Evolutionary conservation across 306 rosid genomes (phyloP), one percentile per base, ranked within the genome.

Genomic region (Leucaena leucocephala): DNA sequence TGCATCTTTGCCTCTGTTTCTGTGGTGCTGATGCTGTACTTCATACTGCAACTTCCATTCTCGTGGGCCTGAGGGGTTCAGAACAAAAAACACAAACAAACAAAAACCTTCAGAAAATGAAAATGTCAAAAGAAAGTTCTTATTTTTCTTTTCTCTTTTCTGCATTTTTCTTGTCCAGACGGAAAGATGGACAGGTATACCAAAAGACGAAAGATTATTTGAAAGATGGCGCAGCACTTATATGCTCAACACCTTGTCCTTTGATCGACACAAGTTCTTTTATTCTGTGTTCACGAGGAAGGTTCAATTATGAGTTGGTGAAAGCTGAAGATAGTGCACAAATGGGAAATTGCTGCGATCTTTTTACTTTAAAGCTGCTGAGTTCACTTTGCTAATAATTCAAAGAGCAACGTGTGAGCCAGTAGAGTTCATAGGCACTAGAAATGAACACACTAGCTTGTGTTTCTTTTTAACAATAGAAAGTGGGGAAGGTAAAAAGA

Each of bases 1-100:
- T 90, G 90, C 94, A 96, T 91, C 76, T 89, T 84, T 50, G 87
- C 86, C 68, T 93, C 98, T 80, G 65, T 85, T 79, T 85, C 94
- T 19, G 61, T 17, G 45, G 22, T 79, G 16, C 39, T 83, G 52
- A 10, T 45, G 76, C 17, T 43, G 44, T 59, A 45, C 4, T 49
- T 54, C 19, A 16, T 73, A 67, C 75, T 39, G n/a, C 54, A 14
- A 67, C 57, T 68, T 10, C 85, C 80, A 54, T 72, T 84, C 27
- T 83, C 50, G 0, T 14, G 8, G 76, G 62, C 94, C 98, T 95
- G 86, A 7, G 0, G 39, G 4, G 13, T 36, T 6, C 14, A 35
- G 40, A 80, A 16, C 8, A 40, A 35, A 21, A 8, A 42, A 34
- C n/a, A n/a, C n/a, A n/a, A n/a, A n/a, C n/a, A n/a, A n/a, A n/a